Conservation (phyloP, 2,329 filamentous ascomycete genomes). For the Botrytis galanthina region DNA sequence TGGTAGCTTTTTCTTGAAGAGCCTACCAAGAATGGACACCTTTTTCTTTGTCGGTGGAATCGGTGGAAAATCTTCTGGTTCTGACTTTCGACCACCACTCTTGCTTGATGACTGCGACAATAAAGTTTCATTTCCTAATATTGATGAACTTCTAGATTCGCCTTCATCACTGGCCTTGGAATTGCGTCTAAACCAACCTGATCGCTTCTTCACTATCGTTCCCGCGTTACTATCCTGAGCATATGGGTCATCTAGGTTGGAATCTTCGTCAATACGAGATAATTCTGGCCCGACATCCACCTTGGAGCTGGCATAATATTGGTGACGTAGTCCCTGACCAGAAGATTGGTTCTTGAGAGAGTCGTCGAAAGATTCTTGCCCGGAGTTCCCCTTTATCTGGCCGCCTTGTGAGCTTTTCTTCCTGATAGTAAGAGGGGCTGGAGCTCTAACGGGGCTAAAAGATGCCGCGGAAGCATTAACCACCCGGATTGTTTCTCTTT, state of each 20-base stretch:
- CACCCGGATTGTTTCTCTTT: conserved; percentile 35
- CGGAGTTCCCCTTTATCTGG: neutral
- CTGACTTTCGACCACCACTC: conserved; percentile 12
- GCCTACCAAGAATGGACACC: conserved; percentile 32
- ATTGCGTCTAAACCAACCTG: conserved; percentile 38
- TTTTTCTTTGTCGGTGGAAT: conserved; percentile 32
- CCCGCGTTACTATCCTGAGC: conserved; percentile 29
- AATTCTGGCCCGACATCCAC: conserved; percentile 23
- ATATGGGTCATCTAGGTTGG: conserved; percentile 25
- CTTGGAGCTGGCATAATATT: conserved; percentile 26
- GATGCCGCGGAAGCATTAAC: conserved; percentile 32
- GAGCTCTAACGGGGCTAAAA: conserved; percentile 34
- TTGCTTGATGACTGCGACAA: conserved; percentile 27
- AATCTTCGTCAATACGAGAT: conserved; percentile 28
- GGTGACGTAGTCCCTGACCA: conserved; percentile 29
- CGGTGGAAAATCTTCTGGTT: conserved; percentile 18
- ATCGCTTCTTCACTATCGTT: conserved; percentile 35
- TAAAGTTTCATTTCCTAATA: conserved; percentile 19
- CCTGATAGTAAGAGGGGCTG: conserved; percentile 37
- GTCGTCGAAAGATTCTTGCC: neutral
- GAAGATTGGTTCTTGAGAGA: conserved; percentile 18
- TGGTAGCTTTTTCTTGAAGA: conserved; percentile 36
- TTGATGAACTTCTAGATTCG: conserved; percentile 25
- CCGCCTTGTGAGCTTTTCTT: conserved; percentile 35
- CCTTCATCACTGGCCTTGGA: conserved; percentile 32